These are phyloP conservation scores for Obelidium mucronatum DNA, from an alignment of 192 early-diverging fungal species.

Conservation along the genomic window DNA sequence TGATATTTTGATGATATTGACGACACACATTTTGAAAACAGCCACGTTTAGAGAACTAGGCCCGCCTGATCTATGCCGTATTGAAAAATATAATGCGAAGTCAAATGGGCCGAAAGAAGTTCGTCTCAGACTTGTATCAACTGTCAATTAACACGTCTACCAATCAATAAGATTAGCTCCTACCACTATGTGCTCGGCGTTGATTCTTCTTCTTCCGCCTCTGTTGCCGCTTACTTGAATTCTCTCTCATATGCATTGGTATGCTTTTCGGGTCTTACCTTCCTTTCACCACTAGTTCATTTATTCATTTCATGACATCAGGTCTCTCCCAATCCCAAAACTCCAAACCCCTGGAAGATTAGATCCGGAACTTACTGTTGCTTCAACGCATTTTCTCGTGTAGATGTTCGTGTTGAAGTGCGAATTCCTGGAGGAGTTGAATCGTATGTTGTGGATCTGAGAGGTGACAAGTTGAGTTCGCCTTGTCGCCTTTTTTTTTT, in stretches of 20 bases:
- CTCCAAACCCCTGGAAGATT: constrained; percentile 68
- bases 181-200: constrained; percentile 68
- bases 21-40: constrained; percentile 2
- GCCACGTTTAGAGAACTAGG: constrained; percentile 83
- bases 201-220: constrained; percentile 90
- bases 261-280: too few species aligned
- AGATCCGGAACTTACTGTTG: constrained; percentile 84
- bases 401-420: constrained; percentile 98
- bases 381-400: constrained; percentile 96
- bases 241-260: constrained; percentile 92
- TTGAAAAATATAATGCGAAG: constrained; percentile 91
- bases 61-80: constrained; percentile 96
- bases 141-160: too few species aligned
- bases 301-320: too few species aligned
- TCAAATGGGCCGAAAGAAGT: constrained; percentile 76
- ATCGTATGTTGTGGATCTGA: constrained; percentile 84
- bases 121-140: background rate
- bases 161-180: constrained; percentile 72
- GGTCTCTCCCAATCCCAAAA: constrained; percentile 26
- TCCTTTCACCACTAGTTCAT: too few species aligned
- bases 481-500: background rate
- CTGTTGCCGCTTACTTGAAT: constrained; percentile 97
- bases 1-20: constrained; percentile 13
- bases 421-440: constrained; percentile 98
- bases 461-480: constrained; percentile 79